These are phyloP conservation scores for Pyrus communis DNA, from an alignment of 306 rosid species.

Conservation along the genomic window DNA sequence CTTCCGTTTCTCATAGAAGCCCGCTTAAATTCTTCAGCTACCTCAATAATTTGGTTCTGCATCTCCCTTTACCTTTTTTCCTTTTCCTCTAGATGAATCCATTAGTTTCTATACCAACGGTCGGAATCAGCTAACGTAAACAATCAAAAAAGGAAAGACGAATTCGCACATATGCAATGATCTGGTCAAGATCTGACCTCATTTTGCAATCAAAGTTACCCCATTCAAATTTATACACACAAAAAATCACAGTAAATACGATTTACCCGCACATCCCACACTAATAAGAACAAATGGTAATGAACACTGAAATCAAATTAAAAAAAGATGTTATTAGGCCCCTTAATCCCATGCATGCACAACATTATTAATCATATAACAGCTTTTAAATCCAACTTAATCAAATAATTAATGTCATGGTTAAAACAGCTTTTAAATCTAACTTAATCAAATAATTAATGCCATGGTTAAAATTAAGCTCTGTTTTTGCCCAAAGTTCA, in stretches of 20 bases:
- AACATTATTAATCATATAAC: not conserved
- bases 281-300: no score
- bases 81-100: slow-evolving; percentile 73
- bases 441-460: no score
- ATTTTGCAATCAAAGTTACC: not conserved
- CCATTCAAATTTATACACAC: not conserved
- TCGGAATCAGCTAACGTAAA: no score
- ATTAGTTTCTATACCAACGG: no score
- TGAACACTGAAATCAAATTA: no score
- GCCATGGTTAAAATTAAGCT: no score
- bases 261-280: not conserved
- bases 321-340: no score
- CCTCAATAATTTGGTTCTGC: slow-evolving; percentile 74
- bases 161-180: no score
- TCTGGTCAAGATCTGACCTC: not conserved
- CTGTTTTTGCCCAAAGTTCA: no score
- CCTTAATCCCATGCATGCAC: not conserved
- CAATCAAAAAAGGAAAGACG: no score
- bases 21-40: slow-evolving; percentile 75
- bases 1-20: slow-evolving; percentile 79
- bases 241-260: not conserved
- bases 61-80: slow-evolving; percentile 78
- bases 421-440: no score
- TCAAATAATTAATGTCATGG: not conserved
- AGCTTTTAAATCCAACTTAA: not conserved